Evolutionary conservation across 495 filamentous ascomycete genomes (phyloP).

Genomic region (Filosporella fistucella): DNA sequence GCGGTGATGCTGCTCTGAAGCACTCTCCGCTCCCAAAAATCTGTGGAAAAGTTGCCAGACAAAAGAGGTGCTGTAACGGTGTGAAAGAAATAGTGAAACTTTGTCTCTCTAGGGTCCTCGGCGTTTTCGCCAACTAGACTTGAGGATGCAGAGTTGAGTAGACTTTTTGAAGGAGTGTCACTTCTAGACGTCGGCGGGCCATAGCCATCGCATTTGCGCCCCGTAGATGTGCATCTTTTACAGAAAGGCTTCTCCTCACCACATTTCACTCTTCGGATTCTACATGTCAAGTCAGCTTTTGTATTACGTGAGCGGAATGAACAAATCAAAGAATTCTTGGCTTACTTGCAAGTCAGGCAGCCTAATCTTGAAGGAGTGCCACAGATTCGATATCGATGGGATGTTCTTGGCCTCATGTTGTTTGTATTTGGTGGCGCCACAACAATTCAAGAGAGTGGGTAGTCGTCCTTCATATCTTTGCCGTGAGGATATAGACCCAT

Average conservation of each 20-base stretch:
- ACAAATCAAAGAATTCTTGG: not conserved
- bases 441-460: not conserved
- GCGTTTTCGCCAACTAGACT: too few species aligned
- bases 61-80: constrained; percentile 19
- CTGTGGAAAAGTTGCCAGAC: constrained; percentile 33
- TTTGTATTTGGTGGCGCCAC: not conserved
- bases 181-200: not conserved
- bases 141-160: not conserved
- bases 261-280: constrained; percentile 39
- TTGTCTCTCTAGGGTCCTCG: constrained; percentile 6
- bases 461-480: not conserved
- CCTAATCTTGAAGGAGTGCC: constrained; percentile 5
- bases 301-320: not conserved
- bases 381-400: constrained; percentile 2
- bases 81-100: constrained; percentile 10
- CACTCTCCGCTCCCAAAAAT: constrained; percentile 36
- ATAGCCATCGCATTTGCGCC: constrained; percentile 40
- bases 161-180: not conserved
- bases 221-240: constrained; percentile 34
- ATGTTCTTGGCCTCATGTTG: not conserved
- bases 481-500: not conserved
- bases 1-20: constrained; percentile 32
- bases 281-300: constrained; percentile 7
- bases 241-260: constrained; percentile 38
- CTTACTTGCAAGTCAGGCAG: constrained; percentile 20